A percentile compares a stretch with the other conserved stretches of the same genome.
phyloP scores from a whole-genome alignment of 2,329 filamentous ascomycete species.

The Trichophaea hybrida region DNA sequence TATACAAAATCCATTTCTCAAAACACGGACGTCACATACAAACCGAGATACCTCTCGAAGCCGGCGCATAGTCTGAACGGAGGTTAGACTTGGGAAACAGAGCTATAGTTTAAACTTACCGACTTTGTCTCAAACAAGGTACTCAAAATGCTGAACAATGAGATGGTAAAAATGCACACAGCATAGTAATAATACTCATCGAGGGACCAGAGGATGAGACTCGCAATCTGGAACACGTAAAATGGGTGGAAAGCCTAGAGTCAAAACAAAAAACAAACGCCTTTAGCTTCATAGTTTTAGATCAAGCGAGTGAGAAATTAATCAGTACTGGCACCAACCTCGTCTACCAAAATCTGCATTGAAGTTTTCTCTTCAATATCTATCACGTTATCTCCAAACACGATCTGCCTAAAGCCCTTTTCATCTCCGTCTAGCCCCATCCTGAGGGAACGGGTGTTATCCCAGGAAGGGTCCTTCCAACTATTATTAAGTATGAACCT shows the following conservation, averaged over 20 bases:
- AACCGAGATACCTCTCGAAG: conserved; percentile 85
- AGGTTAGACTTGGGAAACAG: conserved; percentile 14
- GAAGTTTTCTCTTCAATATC: conserved; percentile 84
- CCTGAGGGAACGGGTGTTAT: conserved; percentile 57
- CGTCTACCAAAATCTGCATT: conserved; percentile 71
- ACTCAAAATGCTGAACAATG: conserved; percentile 75
- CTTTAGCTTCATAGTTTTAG: not conserved
- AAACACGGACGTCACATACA: conserved; percentile 84
- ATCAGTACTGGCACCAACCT: conserved; percentile 39
- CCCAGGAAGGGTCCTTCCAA: conserved; percentile 92
- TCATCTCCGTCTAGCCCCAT: conserved; percentile 77
- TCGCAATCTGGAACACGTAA: conserved; percentile 95
- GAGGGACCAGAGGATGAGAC: conserved; percentile 82
- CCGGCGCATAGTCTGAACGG: conserved; percentile 62
- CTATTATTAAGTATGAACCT: conserved; percentile 74
- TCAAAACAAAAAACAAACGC: not conserved
- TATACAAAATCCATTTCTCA: conserved; percentile 85
- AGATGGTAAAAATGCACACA: conserved; percentile 86
- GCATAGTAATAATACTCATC: conserved; percentile 98
- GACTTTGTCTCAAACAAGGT: conserved; percentile 82
- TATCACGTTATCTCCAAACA: conserved; percentile 83
- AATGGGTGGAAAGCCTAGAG: conserved; percentile 83
- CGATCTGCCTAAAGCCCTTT: conserved; percentile 62
- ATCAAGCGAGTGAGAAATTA: conserved; percentile 6
- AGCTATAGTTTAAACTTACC: conserved; percentile 35